Base-by-base conservation (phyloP, 495 filamentous ascomycete genomes). In the Parmelia sp. region DNA sequence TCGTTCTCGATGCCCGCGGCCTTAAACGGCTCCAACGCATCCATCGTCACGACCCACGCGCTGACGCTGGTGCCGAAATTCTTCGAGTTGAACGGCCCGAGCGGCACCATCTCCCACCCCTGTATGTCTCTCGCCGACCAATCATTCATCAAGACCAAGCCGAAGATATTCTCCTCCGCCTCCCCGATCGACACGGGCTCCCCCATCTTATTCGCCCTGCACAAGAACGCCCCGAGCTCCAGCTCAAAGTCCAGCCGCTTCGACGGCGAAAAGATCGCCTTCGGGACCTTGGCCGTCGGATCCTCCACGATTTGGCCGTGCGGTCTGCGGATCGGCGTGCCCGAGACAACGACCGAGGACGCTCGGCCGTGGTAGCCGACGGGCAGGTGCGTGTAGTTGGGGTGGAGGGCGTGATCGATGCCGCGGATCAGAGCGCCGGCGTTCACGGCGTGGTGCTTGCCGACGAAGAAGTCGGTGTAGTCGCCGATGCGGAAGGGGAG, bases 401-500 rank as follows among this genome's bases (percentile, higher is more conserved):
- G 86, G 74, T 95, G 90, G 23, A 97, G 78, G 0, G 91, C 90
- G 65, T 90, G 88, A 39, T 86, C 80, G 0, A 85, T 81, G 0
- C 91, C 91, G n/a, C 92, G 86, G 79, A 96, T 94, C 60, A 97
- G 77, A 29, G 81, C 80, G 1, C 90, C 88, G n/a, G 88, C 82
- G 62, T 89, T 88, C 77, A 85, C 88, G 45, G 93, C 93, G 75
- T 97, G 93, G 71, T 96, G 86, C 60, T 86, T 75, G 33, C 93
- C 93, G n/a, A 89, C 93, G 76, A 91, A 97, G 79, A 97, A 97
- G 76, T 97, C 93, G 17, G 93, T 95, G 75, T 97, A 97, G 73
- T 97, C 91, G n/a, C 90, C 89, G 61, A 96, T 91, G 39, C 82
- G 80, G 84, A 97, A 86, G 8, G 93, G 93, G 19, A 97, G 72